phyloP scores from a whole-genome alignment of 805 yeast genomes.

The Metschnikowia baotianmanensis region DNA sequence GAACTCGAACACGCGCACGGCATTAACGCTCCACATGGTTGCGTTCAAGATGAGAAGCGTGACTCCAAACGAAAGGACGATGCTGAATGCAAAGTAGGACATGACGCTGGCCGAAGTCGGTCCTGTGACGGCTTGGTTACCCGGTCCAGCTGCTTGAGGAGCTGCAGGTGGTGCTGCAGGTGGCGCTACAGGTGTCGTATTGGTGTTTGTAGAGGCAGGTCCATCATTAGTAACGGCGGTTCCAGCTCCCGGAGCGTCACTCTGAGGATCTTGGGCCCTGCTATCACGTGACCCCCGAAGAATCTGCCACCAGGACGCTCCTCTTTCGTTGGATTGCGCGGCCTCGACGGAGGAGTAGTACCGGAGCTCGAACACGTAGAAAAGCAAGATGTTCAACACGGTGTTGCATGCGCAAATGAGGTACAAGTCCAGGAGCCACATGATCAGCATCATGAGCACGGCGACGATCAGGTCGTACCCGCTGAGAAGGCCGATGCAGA shows the following conservation, averaged over 20 bases:
- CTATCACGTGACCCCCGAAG: conserved; percentile 50
- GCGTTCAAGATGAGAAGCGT: conserved; percentile 54
- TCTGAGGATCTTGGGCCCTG: background rate
- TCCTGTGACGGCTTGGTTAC: conserved; percentile 29
- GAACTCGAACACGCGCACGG: conserved; percentile 59
- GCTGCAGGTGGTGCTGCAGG: conserved; percentile 1
- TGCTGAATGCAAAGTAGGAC: conserved; percentile 28
- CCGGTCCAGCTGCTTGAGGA: background rate
- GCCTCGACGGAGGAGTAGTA: conserved; percentile 65
- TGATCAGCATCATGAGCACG: conserved; percentile 55
- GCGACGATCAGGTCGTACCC: conserved; percentile 73
- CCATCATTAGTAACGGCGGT: background rate
- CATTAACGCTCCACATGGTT: conserved; percentile 60
- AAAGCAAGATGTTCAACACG: conserved; percentile 64
- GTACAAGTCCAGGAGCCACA: conserved; percentile 52
- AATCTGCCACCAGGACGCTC: conserved; percentile 63
- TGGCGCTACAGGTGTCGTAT: background rate
- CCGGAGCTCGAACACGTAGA: conserved; percentile 72
- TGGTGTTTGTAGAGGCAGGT: background rate
- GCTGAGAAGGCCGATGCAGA: conserved; percentile 57
- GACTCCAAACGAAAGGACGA: conserved; percentile 26
- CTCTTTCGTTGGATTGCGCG: conserved; percentile 71
- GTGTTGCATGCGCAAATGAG: conserved; percentile 69
- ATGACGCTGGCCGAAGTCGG: conserved; percentile 9
- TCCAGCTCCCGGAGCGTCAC: conserved; percentile 4